phyloP scores from a whole-genome alignment of 1,139 yeast genomes.

The Geotrichum histeridarum region DNA sequence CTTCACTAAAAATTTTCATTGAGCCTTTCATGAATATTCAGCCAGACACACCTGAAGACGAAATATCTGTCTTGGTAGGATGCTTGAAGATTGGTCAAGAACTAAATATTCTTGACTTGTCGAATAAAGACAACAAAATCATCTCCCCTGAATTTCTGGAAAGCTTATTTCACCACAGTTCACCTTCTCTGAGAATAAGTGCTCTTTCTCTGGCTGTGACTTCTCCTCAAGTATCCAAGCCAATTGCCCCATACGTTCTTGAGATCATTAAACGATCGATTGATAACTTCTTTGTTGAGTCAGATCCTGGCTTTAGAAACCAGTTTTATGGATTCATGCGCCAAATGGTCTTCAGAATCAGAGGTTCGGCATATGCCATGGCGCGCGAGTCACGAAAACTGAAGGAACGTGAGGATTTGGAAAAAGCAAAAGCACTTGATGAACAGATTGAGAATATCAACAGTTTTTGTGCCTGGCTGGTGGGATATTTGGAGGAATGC shows the following conservation, averaged over 20 bases:
- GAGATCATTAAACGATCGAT: constrained; percentile 43
- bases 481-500: constrained; percentile 41
- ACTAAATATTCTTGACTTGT: constrained; percentile 51
- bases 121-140: constrained; percentile 38
- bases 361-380: constrained; percentile 60
- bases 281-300: constrained; percentile 52
- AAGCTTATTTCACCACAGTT: constrained; percentile 43
- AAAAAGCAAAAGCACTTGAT: constrained; percentile 18
- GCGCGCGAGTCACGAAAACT: constrained; percentile 46
- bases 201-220: constrained; percentile 58
- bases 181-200: constrained; percentile 49
- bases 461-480: constrained; percentile 44
- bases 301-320: constrained; percentile 62
- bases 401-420: constrained; percentile 21
- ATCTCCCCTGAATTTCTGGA: constrained; percentile 39
- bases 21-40: constrained; percentile 25
- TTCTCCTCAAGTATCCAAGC: constrained; percentile 57
- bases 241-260: constrained; percentile 46
- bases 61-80: constrained; percentile 47
- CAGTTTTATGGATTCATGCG: constrained; percentile 57
- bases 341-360: constrained; percentile 55
- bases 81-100: constrained; percentile 63
- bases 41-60: constrained; percentile 27
- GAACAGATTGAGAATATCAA: constrained; percentile 28
- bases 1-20: constrained; percentile 42